Percentiles rank a stretch among this genome's conserved stretches.
Evolutionary conservation across 768 basidiomycete species (phyloP).

Genomic region (Mycena pura): DNA sequence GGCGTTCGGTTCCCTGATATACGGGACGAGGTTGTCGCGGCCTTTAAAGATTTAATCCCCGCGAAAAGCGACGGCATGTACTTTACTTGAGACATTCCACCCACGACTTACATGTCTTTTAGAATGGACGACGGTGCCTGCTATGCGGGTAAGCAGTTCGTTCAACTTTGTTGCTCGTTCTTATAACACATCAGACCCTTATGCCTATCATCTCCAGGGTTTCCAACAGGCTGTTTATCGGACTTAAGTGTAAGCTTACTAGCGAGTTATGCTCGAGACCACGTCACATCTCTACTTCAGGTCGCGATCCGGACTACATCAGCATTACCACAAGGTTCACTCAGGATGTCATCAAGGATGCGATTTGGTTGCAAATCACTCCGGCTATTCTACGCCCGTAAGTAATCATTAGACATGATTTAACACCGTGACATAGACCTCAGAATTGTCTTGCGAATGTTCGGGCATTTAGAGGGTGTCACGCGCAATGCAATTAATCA

Average conservation of each 20-base stretch:
- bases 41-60: constrained; percentile 50
- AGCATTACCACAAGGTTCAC: constrained; percentile 10
- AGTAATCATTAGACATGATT: not conserved
- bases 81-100: not conserved
- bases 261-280: not conserved
- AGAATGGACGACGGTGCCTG: constrained; percentile 20
- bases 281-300: not conserved
- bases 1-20: constrained; percentile 45
- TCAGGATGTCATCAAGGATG: not conserved
- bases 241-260: constrained; percentile 6
- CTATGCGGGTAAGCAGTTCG: constrained; percentile 12
- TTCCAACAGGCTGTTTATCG: constrained; percentile 19
- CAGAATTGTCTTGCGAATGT: constrained; percentile 10
- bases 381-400: constrained; percentile 19
- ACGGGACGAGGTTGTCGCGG: constrained; percentile 48
- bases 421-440: not conserved
- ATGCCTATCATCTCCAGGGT: constrained; percentile 10
- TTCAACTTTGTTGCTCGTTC: not conserved
- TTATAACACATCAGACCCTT: not conserved
- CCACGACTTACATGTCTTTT: not conserved
- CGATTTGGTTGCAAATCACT: not conserved
- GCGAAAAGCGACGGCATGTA: constrained; percentile 32
- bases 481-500: not conserved
- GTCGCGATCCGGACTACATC: constrained; percentile 23
- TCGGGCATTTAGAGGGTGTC: constrained; percentile 7